These are phyloP conservation scores for Herpetomonas tarakana DNA, from an alignment of 208 protist species.

Conservation along the genomic window DNA sequence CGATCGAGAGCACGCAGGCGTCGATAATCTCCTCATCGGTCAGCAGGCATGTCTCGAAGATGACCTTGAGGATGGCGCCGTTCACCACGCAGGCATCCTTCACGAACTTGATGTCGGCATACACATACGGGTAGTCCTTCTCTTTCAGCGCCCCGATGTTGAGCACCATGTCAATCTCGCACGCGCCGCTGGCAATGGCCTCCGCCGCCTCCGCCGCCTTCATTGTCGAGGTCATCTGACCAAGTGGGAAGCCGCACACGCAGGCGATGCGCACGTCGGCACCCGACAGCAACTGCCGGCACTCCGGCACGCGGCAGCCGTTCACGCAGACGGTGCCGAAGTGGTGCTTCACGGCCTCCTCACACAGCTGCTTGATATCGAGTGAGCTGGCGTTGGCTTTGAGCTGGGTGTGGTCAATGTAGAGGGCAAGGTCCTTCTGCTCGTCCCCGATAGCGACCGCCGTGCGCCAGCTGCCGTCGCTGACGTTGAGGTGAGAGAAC, in stretches of 20 bases:
- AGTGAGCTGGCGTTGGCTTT: constrained; percentile 65
- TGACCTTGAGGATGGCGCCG: constrained; percentile 80
- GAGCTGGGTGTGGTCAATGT: constrained; percentile 94
- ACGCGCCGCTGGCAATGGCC: constrained; percentile 65
- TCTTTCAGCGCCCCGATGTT: constrained; percentile 90
- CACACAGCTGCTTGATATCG: constrained; percentile 78
- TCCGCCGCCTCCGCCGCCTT: constrained; percentile 86
- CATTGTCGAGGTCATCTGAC: constrained; percentile 65
- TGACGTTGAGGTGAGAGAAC: constrained; percentile 56
- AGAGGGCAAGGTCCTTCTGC: constrained; percentile 22
- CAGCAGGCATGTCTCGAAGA: constrained; percentile 93
- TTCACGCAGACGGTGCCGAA: constrained; percentile 95
- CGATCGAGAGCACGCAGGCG: constrained; percentile 71
- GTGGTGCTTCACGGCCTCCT: constrained; percentile 77
- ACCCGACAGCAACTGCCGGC: constrained; percentile 33
- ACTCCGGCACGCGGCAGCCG: constrained; percentile 59
- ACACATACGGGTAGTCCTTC: constrained; percentile 79
- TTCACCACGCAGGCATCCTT: constrained; percentile 27
- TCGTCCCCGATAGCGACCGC: background rate
- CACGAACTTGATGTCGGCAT: constrained; percentile 84
- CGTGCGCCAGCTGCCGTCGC: constrained; percentile 52
- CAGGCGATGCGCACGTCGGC: constrained; percentile 49
- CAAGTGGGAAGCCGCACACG: constrained; percentile 93
- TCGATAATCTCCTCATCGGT: constrained; percentile 91
- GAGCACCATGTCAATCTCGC: constrained; percentile 95